Evolutionary conservation across 768 basidiomycete genomes (phyloP).

Genomic region (Boletellus emodensis): DNA sequence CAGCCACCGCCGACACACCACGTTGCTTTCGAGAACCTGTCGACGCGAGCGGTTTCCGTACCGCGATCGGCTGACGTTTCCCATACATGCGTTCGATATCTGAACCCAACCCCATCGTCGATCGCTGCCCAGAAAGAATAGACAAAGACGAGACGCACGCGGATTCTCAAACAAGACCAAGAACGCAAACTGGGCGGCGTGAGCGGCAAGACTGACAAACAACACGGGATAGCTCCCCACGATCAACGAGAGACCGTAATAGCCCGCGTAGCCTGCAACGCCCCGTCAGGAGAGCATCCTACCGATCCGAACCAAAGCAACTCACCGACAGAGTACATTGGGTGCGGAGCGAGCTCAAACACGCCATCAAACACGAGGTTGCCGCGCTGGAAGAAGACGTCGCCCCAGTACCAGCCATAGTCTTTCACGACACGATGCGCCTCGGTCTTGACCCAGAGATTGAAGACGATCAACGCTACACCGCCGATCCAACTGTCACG

Average conservation of each 20-base stretch:
- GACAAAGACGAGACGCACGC: slow-evolving; percentile 57
- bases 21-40: slow-evolving; percentile 15
- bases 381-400: slow-evolving; percentile 89
- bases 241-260: slow-evolving; percentile 92
- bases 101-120: slow-evolving; percentile 26
- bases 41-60: slow-evolving; percentile 62
- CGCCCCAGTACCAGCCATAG: slow-evolving; percentile 98
- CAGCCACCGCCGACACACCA: slow-evolving; percentile 6
- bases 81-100: slow-evolving; percentile 96
- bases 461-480: slow-evolving; percentile 81
- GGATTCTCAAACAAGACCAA: slow-evolving; percentile 95
- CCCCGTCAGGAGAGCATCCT: not conserved
- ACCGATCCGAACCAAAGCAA: not conserved
- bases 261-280: slow-evolving; percentile 81
- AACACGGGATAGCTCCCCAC: slow-evolving; percentile 86
- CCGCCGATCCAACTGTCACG: slow-evolving; percentile 79
- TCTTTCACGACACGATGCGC: slow-evolving; percentile 98
- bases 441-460: slow-evolving; percentile 97
- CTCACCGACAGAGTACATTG: slow-evolving; percentile 91
- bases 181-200: slow-evolving; percentile 96
- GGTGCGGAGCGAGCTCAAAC: slow-evolving; percentile 89
- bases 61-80: slow-evolving; percentile 83
- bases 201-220: slow-evolving; percentile 90
- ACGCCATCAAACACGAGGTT: slow-evolving; percentile 96
- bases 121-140: not conserved